Evolutionary conservation across 306 rosid genomes (phyloP).

Genomic region (Prunus padus): DNA sequence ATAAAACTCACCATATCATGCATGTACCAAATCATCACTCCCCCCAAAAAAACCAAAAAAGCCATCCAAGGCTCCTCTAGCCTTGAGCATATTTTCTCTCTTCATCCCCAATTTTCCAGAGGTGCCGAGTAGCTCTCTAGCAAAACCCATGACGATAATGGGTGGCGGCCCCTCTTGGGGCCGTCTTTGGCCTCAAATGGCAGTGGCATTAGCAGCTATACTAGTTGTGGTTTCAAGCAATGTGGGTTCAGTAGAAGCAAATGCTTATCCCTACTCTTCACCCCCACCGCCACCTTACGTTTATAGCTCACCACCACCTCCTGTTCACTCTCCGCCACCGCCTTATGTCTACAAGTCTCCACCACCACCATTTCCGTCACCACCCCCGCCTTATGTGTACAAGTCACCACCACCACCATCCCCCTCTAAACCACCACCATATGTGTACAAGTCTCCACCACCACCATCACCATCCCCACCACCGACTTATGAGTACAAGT

Average conservation of each 20-base stretch:
- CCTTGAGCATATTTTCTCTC: not conserved
- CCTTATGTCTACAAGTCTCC: slow-evolving; percentile 43
- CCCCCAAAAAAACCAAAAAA: slow-evolving; percentile 1
- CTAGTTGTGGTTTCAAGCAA: slow-evolving; percentile 46
- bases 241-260: slow-evolving; percentile 49
- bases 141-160: slow-evolving; percentile 45
- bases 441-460: too few species aligned
- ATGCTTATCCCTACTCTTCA: slow-evolving; percentile 67
- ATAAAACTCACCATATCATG: slow-evolving; percentile 44
- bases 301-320: slow-evolving; percentile 37
- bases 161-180: slow-evolving; percentile 74
- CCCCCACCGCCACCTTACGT: slow-evolving; percentile 51
- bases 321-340: not conserved
- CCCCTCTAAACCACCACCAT: too few species aligned
- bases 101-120: not conserved
- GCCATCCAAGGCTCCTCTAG: not conserved
- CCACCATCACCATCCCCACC: too few species aligned
- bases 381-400: slow-evolving; percentile 33
- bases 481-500: too few species aligned
- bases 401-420: slow-evolving; percentile 43
- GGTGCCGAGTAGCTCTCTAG: slow-evolving; percentile 10
- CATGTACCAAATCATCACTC: slow-evolving; percentile 10
- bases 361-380: slow-evolving; percentile 45
- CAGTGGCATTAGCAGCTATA: slow-evolving; percentile 61
- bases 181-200: slow-evolving; percentile 63